These are phyloP conservation scores for Penicillium crustosum DNA, from an alignment of 2,329 filamentous ascomycete species.

Conservation along the genomic window DNA sequence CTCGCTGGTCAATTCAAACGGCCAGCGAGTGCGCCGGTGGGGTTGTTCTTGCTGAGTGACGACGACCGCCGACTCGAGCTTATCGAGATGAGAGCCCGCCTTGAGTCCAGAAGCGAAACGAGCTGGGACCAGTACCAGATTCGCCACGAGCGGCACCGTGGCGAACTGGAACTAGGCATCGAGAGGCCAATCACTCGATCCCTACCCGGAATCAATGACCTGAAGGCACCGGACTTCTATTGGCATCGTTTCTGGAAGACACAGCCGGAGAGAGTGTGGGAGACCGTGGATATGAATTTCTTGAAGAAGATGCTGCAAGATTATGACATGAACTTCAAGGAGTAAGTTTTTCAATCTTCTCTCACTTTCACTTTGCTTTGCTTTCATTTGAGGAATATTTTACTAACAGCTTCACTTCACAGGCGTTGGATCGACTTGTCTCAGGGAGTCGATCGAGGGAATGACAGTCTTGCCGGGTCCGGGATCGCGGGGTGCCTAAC, in stretches of 20 bases:
- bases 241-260: constrained; percentile 52
- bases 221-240: constrained; percentile 56
- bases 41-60: constrained; percentile 59
- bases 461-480: constrained; percentile 43
- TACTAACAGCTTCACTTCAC: constrained; percentile 7
- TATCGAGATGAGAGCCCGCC: constrained; percentile 51
- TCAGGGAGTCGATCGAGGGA: constrained; percentile 68
- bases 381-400: background rate
- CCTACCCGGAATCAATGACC: constrained; percentile 52
- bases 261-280: constrained; percentile 61
- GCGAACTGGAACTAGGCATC: constrained; percentile 52
- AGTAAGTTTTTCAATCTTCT: constrained; percentile 35
- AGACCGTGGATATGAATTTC: constrained; percentile 64
- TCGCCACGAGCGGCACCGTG: constrained; percentile 59
- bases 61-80: constrained; percentile 57
- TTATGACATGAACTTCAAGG: constrained; percentile 61
- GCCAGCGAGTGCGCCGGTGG: constrained; percentile 61
- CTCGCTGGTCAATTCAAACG: constrained; percentile 52
- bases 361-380: background rate
- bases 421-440: constrained; percentile 61
- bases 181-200: constrained; percentile 61
- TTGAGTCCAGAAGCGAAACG: constrained; percentile 23
- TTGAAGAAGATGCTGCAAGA: constrained; percentile 51
- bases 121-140: constrained; percentile 52
- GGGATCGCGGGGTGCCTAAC: constrained; percentile 69